phyloP scores from a whole-genome alignment of 2,329 filamentous ascomycete genomes.

The Botrytis fragariae region DNA sequence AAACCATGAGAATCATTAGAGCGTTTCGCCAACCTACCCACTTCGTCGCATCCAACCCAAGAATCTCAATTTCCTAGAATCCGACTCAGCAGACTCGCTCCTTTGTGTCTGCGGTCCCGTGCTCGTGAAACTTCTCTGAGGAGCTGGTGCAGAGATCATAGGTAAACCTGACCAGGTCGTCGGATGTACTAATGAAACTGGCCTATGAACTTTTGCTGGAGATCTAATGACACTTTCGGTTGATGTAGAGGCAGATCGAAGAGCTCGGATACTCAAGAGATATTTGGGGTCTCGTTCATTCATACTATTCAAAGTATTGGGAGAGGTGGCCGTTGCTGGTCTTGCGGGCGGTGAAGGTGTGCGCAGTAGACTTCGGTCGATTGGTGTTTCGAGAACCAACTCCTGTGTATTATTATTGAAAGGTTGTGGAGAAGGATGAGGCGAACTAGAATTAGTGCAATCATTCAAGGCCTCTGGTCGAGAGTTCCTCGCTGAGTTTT shows the following conservation, averaged over 20 bases:
- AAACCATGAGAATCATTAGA: too few species aligned
- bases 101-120: not conserved
- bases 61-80: not conserved
- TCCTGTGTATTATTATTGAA: not conserved
- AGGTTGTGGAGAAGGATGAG: not conserved
- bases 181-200: not conserved
- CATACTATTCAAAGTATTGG: slow-evolving; percentile 28
- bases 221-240: not conserved
- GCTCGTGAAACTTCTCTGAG: not conserved
- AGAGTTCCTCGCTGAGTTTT: not conserved
- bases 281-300: slow-evolving; percentile 32
- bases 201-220: not conserved
- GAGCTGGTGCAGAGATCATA: not conserved
- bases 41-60: not conserved
- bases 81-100: not conserved
- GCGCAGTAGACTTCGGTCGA: slow-evolving; percentile 8
- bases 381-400: not conserved
- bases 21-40: not conserved
- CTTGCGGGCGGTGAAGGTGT: slow-evolving; percentile 18
- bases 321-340: slow-evolving; percentile 17
- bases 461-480: not conserved
- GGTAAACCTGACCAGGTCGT: not conserved
- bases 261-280: slow-evolving; percentile 24
- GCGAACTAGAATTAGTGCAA: not conserved
- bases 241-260: slow-evolving; percentile 18